Base-by-base conservation (phyloP, 2,329 filamentous ascomycete genomes). In the Cytospora leucostoma region DNA sequence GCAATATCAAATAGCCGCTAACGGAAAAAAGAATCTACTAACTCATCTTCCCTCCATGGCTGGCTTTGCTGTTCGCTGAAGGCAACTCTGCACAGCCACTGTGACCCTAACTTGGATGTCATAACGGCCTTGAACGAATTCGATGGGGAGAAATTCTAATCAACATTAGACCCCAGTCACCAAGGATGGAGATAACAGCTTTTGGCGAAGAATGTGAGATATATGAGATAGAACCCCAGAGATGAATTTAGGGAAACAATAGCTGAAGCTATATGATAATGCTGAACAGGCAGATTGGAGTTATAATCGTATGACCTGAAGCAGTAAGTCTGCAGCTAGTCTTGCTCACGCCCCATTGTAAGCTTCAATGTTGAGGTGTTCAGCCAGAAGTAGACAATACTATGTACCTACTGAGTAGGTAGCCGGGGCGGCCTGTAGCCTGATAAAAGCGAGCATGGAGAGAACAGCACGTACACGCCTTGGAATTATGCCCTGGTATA, bases 341-440 rank as follows among this genome's bases (percentile, higher is more conserved):
- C 27, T 27, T 27, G 27, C 27, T 27, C 27, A 27, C 27, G 69
- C 13, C 79, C 80, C 15, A 83, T 79, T 8, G 84, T 75, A 0
- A 83, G 72, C 21, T 77, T n/a, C n/a, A n/a, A n/a, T n/a, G n/a
- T n/a, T 77, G 70, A 84, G 84, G 71, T 83, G 84, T 67, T 85
- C 6, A 82, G 81, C 0, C 80, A 80, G 60, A 82, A 84, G 70
- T 83, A 83, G 13, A 81, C 81, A 67, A 84, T 78, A n/a, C n/a
- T n/a, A n/a, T n/a, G n/a, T n/a, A n/a, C n/a, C n/a, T n/a, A n/a
- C n/a, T n/a, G n/a, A n/a, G n/a, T n/a, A n/a, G n/a, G n/a, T n/a
- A 0, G 82, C 82, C 0, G 82, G 84, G 7, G 81, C 80, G 1
- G 27, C 82, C 82, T 1, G 81, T 84, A 4, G 81, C 80, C 64